Evolutionary conservation across 2,329 filamentous ascomycete species (phyloP).

Genomic region (Atkinsonella texensis): DNA sequence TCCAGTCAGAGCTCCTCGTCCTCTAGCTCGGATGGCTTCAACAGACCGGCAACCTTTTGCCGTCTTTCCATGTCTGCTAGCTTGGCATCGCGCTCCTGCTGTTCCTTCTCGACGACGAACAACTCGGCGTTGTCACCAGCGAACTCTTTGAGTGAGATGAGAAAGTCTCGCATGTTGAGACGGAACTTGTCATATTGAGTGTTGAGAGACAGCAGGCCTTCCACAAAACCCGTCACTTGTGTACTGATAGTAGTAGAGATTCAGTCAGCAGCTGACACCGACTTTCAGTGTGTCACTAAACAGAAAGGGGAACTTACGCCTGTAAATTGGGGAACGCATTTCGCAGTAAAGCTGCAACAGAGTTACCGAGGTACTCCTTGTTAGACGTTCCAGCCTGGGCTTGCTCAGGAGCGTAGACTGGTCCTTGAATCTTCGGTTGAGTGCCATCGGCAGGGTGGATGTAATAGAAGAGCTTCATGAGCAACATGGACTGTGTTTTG

Average conservation of each 20-base stretch:
- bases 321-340: conserved; percentile 92
- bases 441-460: conserved; percentile 59
- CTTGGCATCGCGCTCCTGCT: conserved; percentile 74
- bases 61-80: conserved; percentile 81
- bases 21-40: conserved; percentile 96
- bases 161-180: conserved; percentile 87
- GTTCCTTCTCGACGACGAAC: conserved; percentile 88
- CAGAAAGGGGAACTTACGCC: conserved; percentile 45
- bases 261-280: conserved; percentile 21
- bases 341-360: conserved; percentile 71
- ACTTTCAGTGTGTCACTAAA: not conserved
- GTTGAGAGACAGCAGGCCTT: conserved; percentile 79
- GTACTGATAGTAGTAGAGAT: conserved; percentile 33
- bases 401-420: conserved; percentile 78
- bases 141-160: conserved; percentile 95
- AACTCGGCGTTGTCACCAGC: conserved; percentile 90
- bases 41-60: conserved; percentile 86
- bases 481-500: conserved; percentile 89
- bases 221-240: conserved; percentile 84
- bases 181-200: conserved; percentile 91
- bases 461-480: conserved; percentile 94
- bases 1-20: conserved; percentile 83
- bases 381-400: conserved; percentile 75
- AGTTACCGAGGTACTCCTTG: conserved; percentile 79
- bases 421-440: conserved; percentile 78